phyloP scores from a whole-genome alignment of 257 asterid genomes.

The Phtheirospermum japonicum region DNA sequence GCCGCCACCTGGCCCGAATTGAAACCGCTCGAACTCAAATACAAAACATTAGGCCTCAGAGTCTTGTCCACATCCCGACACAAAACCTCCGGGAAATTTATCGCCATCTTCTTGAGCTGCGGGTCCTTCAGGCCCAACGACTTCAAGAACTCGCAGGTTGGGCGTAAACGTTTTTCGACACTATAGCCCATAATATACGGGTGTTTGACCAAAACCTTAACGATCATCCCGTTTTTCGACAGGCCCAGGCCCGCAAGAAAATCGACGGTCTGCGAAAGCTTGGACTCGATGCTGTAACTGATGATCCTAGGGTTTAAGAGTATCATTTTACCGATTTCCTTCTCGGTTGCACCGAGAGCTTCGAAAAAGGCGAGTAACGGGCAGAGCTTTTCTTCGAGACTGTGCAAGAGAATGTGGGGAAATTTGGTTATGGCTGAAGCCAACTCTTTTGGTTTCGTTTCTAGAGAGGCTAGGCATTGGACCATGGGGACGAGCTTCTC shows the following conservation, averaged over 20 bases:
- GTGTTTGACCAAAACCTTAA: constrained; percentile 73
- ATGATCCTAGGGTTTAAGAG: constrained; percentile 79
- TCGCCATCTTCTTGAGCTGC: constrained; percentile 64
- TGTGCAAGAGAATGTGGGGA: constrained; percentile 79
- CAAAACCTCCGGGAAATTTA: constrained; percentile 73
- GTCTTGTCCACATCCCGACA: constrained; percentile 76
- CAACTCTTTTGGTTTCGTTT: constrained; percentile 75
- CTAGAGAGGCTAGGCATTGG: constrained; percentile 66
- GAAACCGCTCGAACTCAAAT: constrained; percentile 69
- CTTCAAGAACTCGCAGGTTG: constrained; percentile 70
- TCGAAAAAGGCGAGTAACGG: constrained; percentile 95
- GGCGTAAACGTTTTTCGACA: constrained; percentile 68
- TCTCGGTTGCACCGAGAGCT: constrained; percentile 79
- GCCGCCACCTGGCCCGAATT: constrained; percentile 55
- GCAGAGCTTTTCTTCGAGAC: constrained; percentile 91
- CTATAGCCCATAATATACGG: constrained; percentile 87
- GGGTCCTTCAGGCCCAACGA: constrained; percentile 64
- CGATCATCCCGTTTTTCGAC: constrained; percentile 63
- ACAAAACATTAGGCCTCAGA: constrained; percentile 63
- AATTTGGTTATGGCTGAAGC: constrained; percentile 83
- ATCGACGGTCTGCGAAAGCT: constrained; percentile 72
- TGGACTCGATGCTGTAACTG: constrained; percentile 87
- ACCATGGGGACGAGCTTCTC: constrained; percentile 85
- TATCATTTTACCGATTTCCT: constrained; percentile 81
- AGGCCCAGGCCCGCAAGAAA: constrained; percentile 71